Evolutionary conservation across 352 stramenopile genomes (phyloP).

Genomic region (Blastocystis hominis): DNA sequence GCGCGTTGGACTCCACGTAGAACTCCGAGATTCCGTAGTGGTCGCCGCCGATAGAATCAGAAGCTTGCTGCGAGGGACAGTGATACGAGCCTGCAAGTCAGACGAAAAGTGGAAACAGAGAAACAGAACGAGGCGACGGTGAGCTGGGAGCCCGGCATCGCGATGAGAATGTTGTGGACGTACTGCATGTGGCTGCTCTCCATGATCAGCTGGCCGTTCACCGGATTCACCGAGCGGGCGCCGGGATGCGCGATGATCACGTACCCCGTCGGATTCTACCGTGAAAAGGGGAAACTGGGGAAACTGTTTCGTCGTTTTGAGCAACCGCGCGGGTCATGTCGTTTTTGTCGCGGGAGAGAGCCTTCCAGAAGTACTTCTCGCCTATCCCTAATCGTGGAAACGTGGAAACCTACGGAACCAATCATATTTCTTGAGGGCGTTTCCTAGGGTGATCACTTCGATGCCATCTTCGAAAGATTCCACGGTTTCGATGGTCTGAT

Average conservation of each 20-base stretch:
- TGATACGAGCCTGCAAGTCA: background rate
- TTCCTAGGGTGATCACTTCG: constrained; percentile 9
- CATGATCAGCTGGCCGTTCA: constrained; percentile 57
- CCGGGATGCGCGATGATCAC: constrained; percentile 57
- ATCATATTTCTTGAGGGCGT: constrained; percentile 51
- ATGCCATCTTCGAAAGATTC: constrained; percentile 51
- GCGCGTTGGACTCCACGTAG: constrained; percentile 39
- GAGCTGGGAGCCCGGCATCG: constrained; percentile 38
- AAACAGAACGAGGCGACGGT: constrained; percentile 43
- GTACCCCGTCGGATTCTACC: constrained; percentile 52
- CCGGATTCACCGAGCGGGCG: constrained; percentile 16
- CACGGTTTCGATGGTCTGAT: constrained; percentile 18
- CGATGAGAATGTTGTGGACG: constrained; percentile 54
- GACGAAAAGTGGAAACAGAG: background rate
- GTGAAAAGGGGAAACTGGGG: background rate
- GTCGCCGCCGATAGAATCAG: constrained; percentile 18
- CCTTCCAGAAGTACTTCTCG: constrained; percentile 53
- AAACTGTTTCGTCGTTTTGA: constrained; percentile 34
- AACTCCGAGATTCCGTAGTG: constrained; percentile 55
- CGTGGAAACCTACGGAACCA: background rate
- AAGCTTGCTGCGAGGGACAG: background rate
- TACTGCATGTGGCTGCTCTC: constrained; percentile 53
- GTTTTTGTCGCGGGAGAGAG: constrained; percentile 16
- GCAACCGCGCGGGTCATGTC: constrained; percentile 46
- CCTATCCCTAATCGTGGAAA: background rate